phyloP scores from a whole-genome alignment of 2,329 filamentous ascomycete species.

The Cytospora mali region DNA sequence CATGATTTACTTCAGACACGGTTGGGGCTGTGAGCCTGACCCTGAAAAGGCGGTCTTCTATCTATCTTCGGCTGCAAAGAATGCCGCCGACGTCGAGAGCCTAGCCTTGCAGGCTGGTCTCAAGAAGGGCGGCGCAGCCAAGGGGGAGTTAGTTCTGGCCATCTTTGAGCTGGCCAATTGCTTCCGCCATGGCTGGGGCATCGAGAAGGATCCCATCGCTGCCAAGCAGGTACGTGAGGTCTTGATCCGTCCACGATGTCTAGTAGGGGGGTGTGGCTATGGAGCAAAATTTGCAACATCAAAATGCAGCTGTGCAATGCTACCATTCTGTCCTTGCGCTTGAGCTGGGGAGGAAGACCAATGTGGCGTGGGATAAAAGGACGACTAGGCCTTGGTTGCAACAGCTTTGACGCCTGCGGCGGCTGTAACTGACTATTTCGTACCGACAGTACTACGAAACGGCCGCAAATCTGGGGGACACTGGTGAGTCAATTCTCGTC shows the following conservation, averaged over 20 bases:
- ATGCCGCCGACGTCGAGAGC: conserved; percentile 84
- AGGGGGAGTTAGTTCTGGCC: conserved; percentile 92
- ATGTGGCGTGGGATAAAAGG: not conserved
- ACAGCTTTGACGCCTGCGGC: not conserved
- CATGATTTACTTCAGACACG: conserved; percentile 65
- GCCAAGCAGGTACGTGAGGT: conserved; percentile 65
- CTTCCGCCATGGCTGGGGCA: conserved; percentile 94
- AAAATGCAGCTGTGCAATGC: not conserved
- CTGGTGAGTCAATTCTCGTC: conserved; percentile 51
- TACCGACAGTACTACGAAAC: conserved; percentile 86
- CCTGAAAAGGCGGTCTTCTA: conserved; percentile 76
- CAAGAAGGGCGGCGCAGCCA: conserved; percentile 91
- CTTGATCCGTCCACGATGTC: not conserved
- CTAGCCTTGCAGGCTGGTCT: conserved; percentile 83
- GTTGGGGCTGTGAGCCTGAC: conserved; percentile 84
- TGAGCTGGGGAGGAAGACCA: not conserved
- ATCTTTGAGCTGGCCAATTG: conserved; percentile 94
- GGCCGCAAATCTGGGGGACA: conserved; percentile 92
- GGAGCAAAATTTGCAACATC: not conserved
- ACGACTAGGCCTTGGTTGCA: not conserved
- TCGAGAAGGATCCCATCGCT: conserved; percentile 81
- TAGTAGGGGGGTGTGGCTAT: not conserved
- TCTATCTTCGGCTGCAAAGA: conserved; percentile 85
- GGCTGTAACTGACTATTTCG: conserved; percentile 16
- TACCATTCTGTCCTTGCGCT: not conserved